Conservation (phyloP, 352 stramenopile genomes). For the Phytophthora vignae region DNA sequence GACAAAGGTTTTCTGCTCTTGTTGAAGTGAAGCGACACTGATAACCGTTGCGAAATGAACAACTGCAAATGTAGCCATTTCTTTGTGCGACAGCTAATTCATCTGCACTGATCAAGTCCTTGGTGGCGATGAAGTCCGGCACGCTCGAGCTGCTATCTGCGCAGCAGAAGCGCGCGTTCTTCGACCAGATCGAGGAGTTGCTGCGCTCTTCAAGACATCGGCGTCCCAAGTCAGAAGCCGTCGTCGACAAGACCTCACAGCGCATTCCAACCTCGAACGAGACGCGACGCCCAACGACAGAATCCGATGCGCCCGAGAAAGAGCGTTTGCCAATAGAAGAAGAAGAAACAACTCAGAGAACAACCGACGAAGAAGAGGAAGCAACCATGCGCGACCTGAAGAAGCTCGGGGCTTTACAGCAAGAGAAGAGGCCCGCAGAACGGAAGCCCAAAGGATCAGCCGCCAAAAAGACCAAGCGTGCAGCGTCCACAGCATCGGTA, state of each 20-base stretch:
- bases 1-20: not conserved
- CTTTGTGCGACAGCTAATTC: conserved; percentile 26
- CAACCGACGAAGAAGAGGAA: conserved; percentile 6
- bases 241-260: conserved; percentile 6
- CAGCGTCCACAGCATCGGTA: not conserved
- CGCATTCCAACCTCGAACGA: conserved; percentile 10
- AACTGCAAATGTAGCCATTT: conserved; percentile 19
- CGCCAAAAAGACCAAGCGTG: conserved; percentile 37
- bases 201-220: conserved; percentile 26
- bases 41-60: conserved; percentile 1
- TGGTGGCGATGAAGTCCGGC: conserved; percentile 23
- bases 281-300: conserved; percentile 23
- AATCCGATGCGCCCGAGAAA: conserved; percentile 24
- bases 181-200: conserved; percentile 53
- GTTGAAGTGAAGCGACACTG: not conserved
- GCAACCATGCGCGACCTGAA: conserved; percentile 36
- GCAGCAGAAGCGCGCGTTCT: conserved; percentile 57
- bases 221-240: conserved; percentile 16
- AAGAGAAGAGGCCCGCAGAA: conserved; percentile 24
- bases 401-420: conserved; percentile 36
- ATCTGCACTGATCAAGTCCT: conserved; percentile 24
- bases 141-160: conserved; percentile 41
- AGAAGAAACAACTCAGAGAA: conserved; percentile 12
- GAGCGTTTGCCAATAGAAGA: conserved; percentile 18
- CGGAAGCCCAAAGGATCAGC: conserved; percentile 32